phyloP scores from a whole-genome alignment of 2,329 filamentous ascomycete species.

The Davidsoniella virescens region DNA sequence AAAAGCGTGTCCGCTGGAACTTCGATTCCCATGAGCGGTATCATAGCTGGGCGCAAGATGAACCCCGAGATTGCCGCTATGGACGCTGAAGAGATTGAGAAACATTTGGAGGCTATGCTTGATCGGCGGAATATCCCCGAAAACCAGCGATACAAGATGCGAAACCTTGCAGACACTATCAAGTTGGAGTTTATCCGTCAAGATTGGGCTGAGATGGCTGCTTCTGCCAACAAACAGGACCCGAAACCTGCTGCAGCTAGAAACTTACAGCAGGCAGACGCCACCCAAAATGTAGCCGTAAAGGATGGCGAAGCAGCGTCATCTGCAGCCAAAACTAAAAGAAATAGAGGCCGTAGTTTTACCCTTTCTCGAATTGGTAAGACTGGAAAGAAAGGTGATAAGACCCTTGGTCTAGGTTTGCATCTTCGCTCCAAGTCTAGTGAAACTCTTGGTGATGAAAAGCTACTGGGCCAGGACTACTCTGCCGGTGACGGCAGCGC shows the following conservation, averaged over 20 bases:
- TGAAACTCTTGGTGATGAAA: slow-evolving; percentile 49
- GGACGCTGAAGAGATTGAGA: slow-evolving; percentile 37
- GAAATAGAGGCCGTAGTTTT: slow-evolving; percentile 59
- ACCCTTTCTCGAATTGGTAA: slow-evolving; percentile 43
- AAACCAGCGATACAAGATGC: slow-evolving; percentile 89
- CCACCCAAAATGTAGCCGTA: slow-evolving; percentile 19
- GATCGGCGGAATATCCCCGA: slow-evolving; percentile 87
- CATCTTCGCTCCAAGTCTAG: slow-evolving; percentile 57
- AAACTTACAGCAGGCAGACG: slow-evolving; percentile 14
- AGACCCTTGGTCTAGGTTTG: slow-evolving; percentile 34
- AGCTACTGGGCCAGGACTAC: slow-evolving; percentile 24
- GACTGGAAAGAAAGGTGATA: slow-evolving; percentile 39
- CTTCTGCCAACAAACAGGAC: slow-evolving; percentile 19
- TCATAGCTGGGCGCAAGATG: background rate
- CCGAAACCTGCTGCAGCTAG: background rate
- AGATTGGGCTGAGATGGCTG: slow-evolving; percentile 57
- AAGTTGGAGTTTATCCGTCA: slow-evolving; percentile 93
- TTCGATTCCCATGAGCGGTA: background rate
- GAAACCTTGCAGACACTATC: slow-evolving; percentile 70
- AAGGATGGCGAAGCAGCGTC: slow-evolving; percentile 25
- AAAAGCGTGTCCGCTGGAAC: slow-evolving; percentile 16
- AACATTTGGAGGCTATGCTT: slow-evolving; percentile 46
- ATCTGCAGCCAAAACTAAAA: slow-evolving; percentile 31
- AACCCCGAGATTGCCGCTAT: background rate
- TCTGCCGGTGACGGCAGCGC: slow-evolving; percentile 13